Evolutionary conservation across 352 stramenopile species (phyloP).

Genomic region (Globisporangium carolinianum): DNA sequence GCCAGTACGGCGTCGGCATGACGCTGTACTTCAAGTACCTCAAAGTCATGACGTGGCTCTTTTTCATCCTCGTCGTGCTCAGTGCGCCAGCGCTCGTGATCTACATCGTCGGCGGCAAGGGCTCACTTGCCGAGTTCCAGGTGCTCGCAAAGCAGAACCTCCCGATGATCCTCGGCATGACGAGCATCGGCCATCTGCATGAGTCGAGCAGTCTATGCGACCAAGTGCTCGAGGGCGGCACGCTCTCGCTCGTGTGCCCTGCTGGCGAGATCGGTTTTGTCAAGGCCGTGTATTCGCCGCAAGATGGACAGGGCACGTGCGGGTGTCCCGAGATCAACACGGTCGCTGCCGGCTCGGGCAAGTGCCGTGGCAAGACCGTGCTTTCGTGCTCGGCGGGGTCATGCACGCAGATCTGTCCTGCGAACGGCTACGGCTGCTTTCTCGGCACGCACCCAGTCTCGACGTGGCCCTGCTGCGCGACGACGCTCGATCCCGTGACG

Average conservation of each 20-base stretch:
- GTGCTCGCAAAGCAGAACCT: constrained; percentile 61
- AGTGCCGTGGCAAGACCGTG: constrained; percentile 34
- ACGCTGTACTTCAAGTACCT: constrained; percentile 85
- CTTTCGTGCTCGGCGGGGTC: constrained; percentile 8
- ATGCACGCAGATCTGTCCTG: constrained; percentile 34
- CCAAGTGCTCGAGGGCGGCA: constrained; percentile 39
- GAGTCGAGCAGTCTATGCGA: constrained; percentile 64
- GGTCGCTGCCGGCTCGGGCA: constrained; percentile 42
- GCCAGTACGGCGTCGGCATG: constrained; percentile 70
- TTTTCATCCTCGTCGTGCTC: constrained; percentile 66
- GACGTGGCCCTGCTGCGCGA: constrained; percentile 56
- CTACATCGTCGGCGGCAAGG: constrained; percentile 59
- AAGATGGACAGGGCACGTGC: constrained; percentile 54
- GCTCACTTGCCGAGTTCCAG: constrained; percentile 49
- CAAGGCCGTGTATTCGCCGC: constrained; percentile 68
- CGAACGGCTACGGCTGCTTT: constrained; percentile 50
- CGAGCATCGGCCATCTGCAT: constrained; percentile 70
- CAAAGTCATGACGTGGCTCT: constrained; percentile 81
- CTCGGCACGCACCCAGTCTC: constrained; percentile 58
- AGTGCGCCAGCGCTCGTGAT: constrained; percentile 51
- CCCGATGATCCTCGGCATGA: constrained; percentile 64
- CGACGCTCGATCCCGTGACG: constrained; percentile 20
- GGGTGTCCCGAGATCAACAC: constrained; percentile 61
- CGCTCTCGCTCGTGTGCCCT: constrained; percentile 54
- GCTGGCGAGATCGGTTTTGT: constrained; percentile 71